These are phyloP conservation scores for Fusarium sp. DNA, from an alignment of 2,329 filamentous ascomycete genomes.

Conservation along the genomic window DNA sequence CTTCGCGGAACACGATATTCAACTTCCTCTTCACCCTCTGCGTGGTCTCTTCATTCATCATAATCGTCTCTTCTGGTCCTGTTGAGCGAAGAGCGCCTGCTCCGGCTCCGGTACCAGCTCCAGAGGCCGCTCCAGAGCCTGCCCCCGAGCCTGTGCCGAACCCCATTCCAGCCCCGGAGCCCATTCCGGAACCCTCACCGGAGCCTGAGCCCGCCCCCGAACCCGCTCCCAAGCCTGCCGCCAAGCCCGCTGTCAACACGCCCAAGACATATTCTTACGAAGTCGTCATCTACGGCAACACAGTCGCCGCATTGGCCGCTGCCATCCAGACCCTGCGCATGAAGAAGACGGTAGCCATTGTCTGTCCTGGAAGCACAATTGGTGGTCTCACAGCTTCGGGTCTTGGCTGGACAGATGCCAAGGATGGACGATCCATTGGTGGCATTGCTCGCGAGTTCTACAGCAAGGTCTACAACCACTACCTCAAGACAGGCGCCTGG, in stretches of 20 bases:
- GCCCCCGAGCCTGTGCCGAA: background rate
- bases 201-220: background rate
- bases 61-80: constrained; percentile 22
- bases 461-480: constrained; percentile 24
- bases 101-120: background rate
- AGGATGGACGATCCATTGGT: constrained; percentile 34
- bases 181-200: background rate
- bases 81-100: constrained; percentile 8
- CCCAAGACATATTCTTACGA: constrained; percentile 22
- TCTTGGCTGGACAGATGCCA: constrained; percentile 37
- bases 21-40: constrained; percentile 26
- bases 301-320: constrained; percentile 35
- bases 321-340: constrained; percentile 33
- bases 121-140: background rate
- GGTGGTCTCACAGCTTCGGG: constrained; percentile 36
- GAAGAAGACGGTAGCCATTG: constrained; percentile 36
- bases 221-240: background rate
- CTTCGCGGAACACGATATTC: background rate
- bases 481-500: constrained; percentile 23
- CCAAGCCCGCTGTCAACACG: background rate
- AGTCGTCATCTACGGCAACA: constrained; percentile 40
- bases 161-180: background rate
- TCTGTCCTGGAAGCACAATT: constrained; percentile 30
- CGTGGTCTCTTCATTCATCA: constrained; percentile 30
- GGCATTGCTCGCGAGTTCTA: constrained; percentile 39